Evolutionary conservation across 441 rosid species (phyloP).

Genomic region (Erodium texanum): DNA sequence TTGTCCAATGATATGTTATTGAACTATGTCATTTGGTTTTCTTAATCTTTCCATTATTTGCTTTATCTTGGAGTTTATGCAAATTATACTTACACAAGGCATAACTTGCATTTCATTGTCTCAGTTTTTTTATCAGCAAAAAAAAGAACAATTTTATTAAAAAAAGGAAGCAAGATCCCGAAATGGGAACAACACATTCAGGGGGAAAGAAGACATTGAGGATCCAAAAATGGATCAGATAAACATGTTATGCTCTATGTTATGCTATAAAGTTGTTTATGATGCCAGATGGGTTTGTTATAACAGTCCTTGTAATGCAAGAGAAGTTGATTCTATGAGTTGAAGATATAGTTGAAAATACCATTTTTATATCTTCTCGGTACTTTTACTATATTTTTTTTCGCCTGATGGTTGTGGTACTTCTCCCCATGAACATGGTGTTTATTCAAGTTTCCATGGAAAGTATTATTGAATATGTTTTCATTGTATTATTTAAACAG

Average conservation of each 20-base stretch:
- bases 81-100: not conserved
- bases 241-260: not conserved
- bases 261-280: not conserved
- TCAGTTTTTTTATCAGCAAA: no score
- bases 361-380: not conserved
- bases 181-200: no score
- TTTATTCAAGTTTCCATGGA: not conserved
- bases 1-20: not conserved
- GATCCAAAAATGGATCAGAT: no score
- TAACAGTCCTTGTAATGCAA: not conserved
- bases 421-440: not conserved
- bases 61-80: not conserved
- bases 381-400: not conserved
- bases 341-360: not conserved
- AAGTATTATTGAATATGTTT: not conserved
- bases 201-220: no score
- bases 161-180: no score
- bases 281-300: not conserved
- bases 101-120: not conserved
- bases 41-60: not conserved
- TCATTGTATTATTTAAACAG: constrained; percentile 28
- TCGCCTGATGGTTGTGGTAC: not conserved
- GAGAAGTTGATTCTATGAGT: not conserved
- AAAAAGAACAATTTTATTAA: no score
- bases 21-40: not conserved